These are phyloP conservation scores for Acanthamoeba sp. DNA, from an alignment of 208 protist species.

Conservation along the genomic window DNA sequence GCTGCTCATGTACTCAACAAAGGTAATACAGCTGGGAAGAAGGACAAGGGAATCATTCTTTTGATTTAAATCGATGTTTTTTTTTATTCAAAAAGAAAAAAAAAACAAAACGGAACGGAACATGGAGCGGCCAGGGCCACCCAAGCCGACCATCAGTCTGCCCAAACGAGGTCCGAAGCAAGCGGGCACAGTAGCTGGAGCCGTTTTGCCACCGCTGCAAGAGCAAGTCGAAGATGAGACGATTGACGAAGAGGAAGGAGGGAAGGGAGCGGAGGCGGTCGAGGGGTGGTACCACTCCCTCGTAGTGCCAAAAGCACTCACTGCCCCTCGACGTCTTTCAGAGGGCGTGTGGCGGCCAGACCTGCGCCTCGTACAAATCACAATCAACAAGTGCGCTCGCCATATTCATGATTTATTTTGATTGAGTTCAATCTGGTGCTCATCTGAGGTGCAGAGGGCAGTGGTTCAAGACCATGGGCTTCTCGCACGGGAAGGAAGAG, in stretches of 20 bases:
- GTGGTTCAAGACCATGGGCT: slow-evolving; percentile 13
- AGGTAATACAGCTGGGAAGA: too few relatives aligned
- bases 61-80: too few relatives aligned
- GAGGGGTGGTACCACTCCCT: background rate
- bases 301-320: background rate
- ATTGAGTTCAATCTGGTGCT: background rate
- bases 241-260: background rate
- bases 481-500: background rate
- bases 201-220: too few relatives aligned
- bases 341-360: slow-evolving; percentile 34
- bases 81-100: too few relatives aligned
- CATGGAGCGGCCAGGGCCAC: background rate
- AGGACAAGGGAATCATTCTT: too few relatives aligned
- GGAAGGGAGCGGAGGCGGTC: background rate
- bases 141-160: background rate
- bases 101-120: background rate
- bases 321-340: background rate
- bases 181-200: background rate
- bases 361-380: background rate
- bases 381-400: background rate
- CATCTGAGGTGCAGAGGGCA: background rate
- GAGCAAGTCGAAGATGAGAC: background rate
- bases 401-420: background rate
- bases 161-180: background rate
- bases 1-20: too few relatives aligned